Conservation (phyloP, 2,329 filamentous ascomycete genomes). For the Septoria linicola region DNA sequence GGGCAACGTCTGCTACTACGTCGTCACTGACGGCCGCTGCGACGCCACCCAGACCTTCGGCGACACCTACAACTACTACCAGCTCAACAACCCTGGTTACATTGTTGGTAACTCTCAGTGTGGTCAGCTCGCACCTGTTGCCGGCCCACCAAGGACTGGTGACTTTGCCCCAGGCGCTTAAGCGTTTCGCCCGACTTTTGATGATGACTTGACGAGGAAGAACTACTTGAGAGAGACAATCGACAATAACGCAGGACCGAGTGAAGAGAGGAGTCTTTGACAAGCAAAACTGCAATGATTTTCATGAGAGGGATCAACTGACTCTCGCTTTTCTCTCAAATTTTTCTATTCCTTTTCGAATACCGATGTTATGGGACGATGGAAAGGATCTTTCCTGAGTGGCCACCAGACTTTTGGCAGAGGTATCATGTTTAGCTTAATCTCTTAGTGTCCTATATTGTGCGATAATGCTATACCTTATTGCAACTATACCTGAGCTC, state of each 20-base stretch:
- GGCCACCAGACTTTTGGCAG: not conserved
- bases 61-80: constrained; percentile 11
- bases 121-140: constrained; percentile 4
- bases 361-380: too few relatives aligned
- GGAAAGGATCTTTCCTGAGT: not conserved
- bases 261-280: not conserved
- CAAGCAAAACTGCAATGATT: not conserved
- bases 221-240: not conserved
- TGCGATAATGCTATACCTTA: not conserved
- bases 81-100: constrained; percentile 6
- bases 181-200: not conserved
- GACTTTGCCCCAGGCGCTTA: not conserved
- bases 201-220: not conserved
- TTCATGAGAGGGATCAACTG: too few relatives aligned
- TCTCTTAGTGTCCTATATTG: not conserved
- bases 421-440: not conserved
- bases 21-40: constrained; percentile 9
- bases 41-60: constrained; percentile 4
- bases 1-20: constrained; percentile 5
- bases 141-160: constrained; percentile 1
- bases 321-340: too few relatives aligned
- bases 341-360: too few relatives aligned
- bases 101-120: constrained; percentile 17
- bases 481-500: too few relatives aligned
- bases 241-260: not conserved